Evolutionary conservation across 164 flowering plant species (phyloP).

Genomic region (Kalanchoe fedtschenkoi): DNA sequence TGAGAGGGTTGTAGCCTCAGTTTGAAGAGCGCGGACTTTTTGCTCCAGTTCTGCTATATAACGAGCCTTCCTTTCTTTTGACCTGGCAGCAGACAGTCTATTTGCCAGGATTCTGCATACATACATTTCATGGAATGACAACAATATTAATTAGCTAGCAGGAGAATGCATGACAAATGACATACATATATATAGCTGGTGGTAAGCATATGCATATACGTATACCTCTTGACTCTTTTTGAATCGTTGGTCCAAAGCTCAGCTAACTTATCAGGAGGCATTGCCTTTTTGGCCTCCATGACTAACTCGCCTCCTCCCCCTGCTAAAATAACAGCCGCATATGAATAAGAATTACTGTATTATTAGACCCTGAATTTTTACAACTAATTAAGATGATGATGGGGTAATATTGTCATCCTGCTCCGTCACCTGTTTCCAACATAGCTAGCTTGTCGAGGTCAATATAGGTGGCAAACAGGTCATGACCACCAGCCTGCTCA

Average conservation of each 20-base stretch:
- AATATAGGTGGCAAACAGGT: slow-evolving; percentile 48
- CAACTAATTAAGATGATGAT: slow-evolving; percentile 19
- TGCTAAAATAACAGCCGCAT: slow-evolving; percentile 4
- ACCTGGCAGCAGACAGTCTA: slow-evolving; percentile 42
- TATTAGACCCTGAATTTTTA: slow-evolving; percentile 23
- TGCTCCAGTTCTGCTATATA: slow-evolving; percentile 33
- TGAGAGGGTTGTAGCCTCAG: slow-evolving; percentile 33
- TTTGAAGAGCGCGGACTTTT: slow-evolving; percentile 33
- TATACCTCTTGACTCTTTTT: slow-evolving; percentile 37
- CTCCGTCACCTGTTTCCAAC: background rate
- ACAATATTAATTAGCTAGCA: background rate
- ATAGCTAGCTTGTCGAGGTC: slow-evolving; percentile 30
- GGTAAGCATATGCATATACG: too few species aligned
- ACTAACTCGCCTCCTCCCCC: slow-evolving; percentile 14
- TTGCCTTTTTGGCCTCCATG: slow-evolving; percentile 36
- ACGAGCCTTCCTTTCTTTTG: slow-evolving; percentile 41
- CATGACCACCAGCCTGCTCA: slow-evolving; percentile 73
- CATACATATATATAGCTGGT: too few species aligned
- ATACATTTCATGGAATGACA: background rate
- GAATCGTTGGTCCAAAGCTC: slow-evolving; percentile 37
- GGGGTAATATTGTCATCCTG: slow-evolving; percentile 2
- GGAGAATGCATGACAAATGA: background rate
- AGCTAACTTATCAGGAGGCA: slow-evolving; percentile 39
- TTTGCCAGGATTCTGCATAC: slow-evolving; percentile 31
- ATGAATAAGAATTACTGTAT: slow-evolving; percentile 1